Conservation (phyloP, 208 protist species). For the Crithidia bombi region DNA sequence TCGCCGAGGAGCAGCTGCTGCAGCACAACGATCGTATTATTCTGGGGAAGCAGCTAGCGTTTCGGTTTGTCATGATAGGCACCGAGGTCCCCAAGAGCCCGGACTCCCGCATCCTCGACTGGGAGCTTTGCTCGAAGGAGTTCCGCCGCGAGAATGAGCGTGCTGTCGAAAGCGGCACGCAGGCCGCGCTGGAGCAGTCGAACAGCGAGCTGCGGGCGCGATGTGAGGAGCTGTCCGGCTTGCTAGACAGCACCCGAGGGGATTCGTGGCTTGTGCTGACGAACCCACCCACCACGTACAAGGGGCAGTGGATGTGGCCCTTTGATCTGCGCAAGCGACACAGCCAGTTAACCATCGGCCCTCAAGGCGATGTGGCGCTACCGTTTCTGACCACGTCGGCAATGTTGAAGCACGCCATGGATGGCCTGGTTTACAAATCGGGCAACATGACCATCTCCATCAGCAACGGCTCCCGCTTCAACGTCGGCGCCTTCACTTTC, state of each 20-base stretch:
- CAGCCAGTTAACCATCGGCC: conserved; percentile 46
- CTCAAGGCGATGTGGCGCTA: conserved; percentile 45
- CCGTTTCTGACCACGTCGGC: conserved; percentile 45
- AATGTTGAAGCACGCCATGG: conserved; percentile 35
- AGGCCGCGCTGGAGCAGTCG: conserved; percentile 34
- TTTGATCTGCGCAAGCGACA: conserved; percentile 40
- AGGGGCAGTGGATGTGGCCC: conserved; percentile 50
- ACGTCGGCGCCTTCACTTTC: conserved; percentile 48
- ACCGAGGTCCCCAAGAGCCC: conserved; percentile 8
- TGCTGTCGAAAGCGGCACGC: conserved; percentile 23
- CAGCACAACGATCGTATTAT: conserved; percentile 68
- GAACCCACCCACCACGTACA: conserved; percentile 51
- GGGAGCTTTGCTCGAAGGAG: conserved; percentile 65
- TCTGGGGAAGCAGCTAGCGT: conserved; percentile 57
- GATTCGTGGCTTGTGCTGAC: conserved; percentile 56
- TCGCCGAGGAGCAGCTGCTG: conserved; percentile 44
- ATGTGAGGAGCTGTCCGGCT: conserved; percentile 38
- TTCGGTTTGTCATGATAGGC: conserved; percentile 57
- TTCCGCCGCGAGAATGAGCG: conserved; percentile 41
- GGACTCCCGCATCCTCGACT: conserved; percentile 60
- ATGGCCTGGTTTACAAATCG: conserved; percentile 35
- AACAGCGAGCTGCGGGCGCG: conserved; percentile 33
- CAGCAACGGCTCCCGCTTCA: conserved; percentile 48
- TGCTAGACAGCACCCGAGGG: conserved; percentile 39
- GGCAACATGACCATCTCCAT: conserved; percentile 36